Base-by-base conservation (phyloP, 2,329 filamentous ascomycete species). In the Exophiala phaeomuriformis region DNA sequence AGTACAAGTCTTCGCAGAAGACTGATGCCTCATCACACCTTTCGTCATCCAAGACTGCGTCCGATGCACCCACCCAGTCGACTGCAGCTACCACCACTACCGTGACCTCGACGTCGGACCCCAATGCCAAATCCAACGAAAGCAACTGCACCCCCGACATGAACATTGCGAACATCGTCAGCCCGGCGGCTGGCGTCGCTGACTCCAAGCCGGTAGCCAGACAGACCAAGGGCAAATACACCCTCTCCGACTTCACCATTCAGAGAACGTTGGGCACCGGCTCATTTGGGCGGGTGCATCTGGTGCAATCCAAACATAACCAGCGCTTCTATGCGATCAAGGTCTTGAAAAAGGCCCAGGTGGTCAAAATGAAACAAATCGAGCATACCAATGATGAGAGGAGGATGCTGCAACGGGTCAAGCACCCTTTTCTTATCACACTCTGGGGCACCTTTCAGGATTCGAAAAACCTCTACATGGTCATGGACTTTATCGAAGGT, bases 291-390 rank as follows among this genome's bases (percentile, higher is more conserved):
- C 82, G 93, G 63, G 93, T 98, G 42, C 93, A 98, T 69, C 77
- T 98, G 56, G 93, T 97, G 49, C 93, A 97, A 74, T 96, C 90
- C 61, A 93, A 90, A 72, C 93, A 98, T 75, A 98, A 98, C 71
- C 88, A 95, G 73, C 85, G 93, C 58, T 98, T 90, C 77, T 98
- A 98, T 73, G 93, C 93, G 43, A 85, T 98, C 72, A 98, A 98
- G 75, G 93, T 98, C 61, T 75, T 98, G 72, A 98, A 98, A 72
- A 98, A 98, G 79, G 85, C 85, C 46, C 93, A 98, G 74, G 91
- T 98, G 51, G 90, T 98, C 71, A 95, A 95, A 77, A 97, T 98
- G 93, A 98, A 98, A 81, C 93, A 98, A 73, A 90, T 98, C 56
- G 93, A 98, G 73, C 93, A 98, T 74, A 98, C 93, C 63, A 98